Base-by-base conservation (phyloP, 2,329 filamentous ascomycete genomes). In the Ophiostoma sp. region DNA sequence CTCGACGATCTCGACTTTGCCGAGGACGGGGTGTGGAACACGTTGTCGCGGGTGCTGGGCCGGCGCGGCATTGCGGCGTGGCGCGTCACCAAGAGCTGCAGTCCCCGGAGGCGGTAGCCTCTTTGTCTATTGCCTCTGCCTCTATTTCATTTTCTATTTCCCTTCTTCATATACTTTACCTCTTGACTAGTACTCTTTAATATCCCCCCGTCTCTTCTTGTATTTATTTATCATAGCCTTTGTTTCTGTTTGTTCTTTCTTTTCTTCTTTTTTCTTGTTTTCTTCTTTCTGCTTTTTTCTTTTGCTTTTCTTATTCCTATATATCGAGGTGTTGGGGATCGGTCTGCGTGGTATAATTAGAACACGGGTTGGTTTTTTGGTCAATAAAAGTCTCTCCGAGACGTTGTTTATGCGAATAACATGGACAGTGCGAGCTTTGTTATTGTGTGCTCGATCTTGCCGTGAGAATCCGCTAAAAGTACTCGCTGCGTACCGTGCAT, bases 1-100 rank as follows among this genome's bases (percentile, higher is more conserved):
- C 80, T 94, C 60, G 91, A 94, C 78, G 91, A 94, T 79, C 81
- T 94, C 76, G 90, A 94, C 76, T 93, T 92, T 81, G 90, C 82
- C 1, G 88, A 91, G 72, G 91, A 94, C 75, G 91, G 91, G 6
- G 82, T 94, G 68, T 90, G 87, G 89, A 82, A 85, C 72, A 94
- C 91, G 8, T 78, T 94, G 65, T 80, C 83, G 48, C 82, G 90
- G 74, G 90, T 93, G 4, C 79, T 92, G 74, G 88, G 88, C 52
- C 82, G 87, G 73, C 81, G 88, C 67, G 88, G 88, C 6, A 78
- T 90, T 20, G 84, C 83, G 44, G 85, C 83, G 52, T 90, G 87
- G 87, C 84, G 87, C 71, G 84, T 90, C 8, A 89, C 87, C 31
- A 89, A 87, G 79, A 88, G 84, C 76, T 89, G 86, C 66, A 48